Percentiles rank a stretch among this genome's conserved stretches.
These are phyloP conservation scores for Gigaspora rosea DNA, from an alignment of 192 early-diverging fungal species.

Conservation along the genomic window DNA sequence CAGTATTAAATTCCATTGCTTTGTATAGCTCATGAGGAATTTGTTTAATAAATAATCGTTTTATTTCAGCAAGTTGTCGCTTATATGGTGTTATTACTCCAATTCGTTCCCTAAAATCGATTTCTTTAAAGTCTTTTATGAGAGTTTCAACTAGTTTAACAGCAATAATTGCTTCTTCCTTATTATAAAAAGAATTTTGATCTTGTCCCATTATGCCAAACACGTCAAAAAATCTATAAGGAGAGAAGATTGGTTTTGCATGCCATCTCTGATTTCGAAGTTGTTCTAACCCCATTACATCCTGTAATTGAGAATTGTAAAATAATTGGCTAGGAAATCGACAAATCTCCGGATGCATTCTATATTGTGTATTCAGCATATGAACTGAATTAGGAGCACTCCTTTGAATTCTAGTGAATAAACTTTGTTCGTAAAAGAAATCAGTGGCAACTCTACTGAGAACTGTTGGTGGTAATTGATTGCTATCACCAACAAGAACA, in stretches of 20 bases:
- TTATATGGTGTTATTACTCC: slow-evolving; percentile 96
- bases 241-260: slow-evolving; percentile 55
- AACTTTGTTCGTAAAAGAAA: slow-evolving; percentile 79
- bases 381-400: slow-evolving; percentile 63
- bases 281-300: slow-evolving; percentile 69
- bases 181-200: slow-evolving; percentile 75
- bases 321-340: slow-evolving; percentile 77
- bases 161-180: slow-evolving; percentile 74
- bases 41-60: slow-evolving; percentile 60
- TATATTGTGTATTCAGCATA: slow-evolving; percentile 92
- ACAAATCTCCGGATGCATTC: slow-evolving; percentile 95
- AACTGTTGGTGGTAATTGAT: slow-evolving; percentile 93
- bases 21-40: slow-evolving; percentile 68
- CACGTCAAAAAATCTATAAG: slow-evolving; percentile 81
- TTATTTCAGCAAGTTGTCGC: slow-evolving; percentile 74
- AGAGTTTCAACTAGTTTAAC: slow-evolving; percentile 69
- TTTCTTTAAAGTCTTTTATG: slow-evolving; percentile 53
- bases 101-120: slow-evolving; percentile 69
- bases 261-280: slow-evolving; percentile 79
- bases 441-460: slow-evolving; percentile 68
- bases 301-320: slow-evolving; percentile 73
- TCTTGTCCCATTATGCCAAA: slow-evolving; percentile 57
- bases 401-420: slow-evolving; percentile 88
- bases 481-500: slow-evolving; percentile 92
- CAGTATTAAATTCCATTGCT: slow-evolving; percentile 89